Conservation (phyloP, 1,139 yeast genomes). For the Hyphopichia wangnamkhiaoensis region DNA sequence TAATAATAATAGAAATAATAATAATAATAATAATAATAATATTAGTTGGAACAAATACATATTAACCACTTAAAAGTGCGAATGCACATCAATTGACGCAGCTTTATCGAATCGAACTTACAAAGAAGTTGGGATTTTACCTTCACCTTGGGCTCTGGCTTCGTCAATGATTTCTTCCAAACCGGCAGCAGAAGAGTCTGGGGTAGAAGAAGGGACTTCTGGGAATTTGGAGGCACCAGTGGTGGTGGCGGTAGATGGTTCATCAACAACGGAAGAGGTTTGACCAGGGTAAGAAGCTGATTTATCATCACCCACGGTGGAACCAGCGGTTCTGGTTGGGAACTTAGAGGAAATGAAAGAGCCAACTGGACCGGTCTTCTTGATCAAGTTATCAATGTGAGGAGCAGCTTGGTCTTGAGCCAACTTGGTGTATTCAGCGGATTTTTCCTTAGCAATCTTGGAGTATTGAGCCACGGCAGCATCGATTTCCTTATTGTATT, state of each 20-base stretch:
- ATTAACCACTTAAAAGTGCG: too few relatives aligned
- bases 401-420: conserved; percentile 60
- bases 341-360: conserved; percentile 56
- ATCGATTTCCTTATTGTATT: conserved; percentile 81
- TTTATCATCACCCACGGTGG: conserved; percentile 58
- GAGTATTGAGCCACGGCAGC: conserved; percentile 62
- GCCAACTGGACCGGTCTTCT: conserved; percentile 67
- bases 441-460: conserved; percentile 56
- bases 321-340: conserved; percentile 73
- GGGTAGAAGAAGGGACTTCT: conserved; percentile 31
- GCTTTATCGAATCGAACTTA: conserved; percentile 1
- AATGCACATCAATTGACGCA: too few relatives aligned
- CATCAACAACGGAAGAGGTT: conserved; percentile 16
- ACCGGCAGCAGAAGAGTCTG: conserved; percentile 19
- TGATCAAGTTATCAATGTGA: conserved; percentile 44
- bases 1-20: too few relatives aligned
- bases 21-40: too few relatives aligned
- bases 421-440: conserved; percentile 48
- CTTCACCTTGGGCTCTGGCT: conserved; percentile 15
- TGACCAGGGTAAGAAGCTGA: conserved; percentile 30
- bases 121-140: conserved; percentile 5
- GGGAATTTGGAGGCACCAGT: conserved; percentile 50
- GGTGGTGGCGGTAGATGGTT: conserved; percentile 20
- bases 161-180: conserved; percentile 28
- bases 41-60: too few relatives aligned